Base-by-base conservation (phyloP, 805 yeast species). In the Yamadazyma sp. region DNA sequence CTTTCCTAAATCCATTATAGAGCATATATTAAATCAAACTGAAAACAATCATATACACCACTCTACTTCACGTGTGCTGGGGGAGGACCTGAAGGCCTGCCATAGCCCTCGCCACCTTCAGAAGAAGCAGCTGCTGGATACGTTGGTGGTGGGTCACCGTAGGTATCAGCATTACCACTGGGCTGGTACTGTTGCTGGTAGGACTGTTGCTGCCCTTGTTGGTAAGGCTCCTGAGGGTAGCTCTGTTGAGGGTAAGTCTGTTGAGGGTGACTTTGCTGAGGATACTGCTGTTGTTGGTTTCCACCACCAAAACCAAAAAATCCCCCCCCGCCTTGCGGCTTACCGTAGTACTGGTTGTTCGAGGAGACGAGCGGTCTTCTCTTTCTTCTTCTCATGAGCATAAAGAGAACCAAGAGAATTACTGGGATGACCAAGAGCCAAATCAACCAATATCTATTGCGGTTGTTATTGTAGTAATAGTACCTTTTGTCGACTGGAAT, bases 61-160 rank as follows among this genome's bases (percentile, higher is more conserved):
- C 22, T 23, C 35, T 40, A 42, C 37, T 37, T 43, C 6, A 26
- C 30, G 21, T 43, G 47, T 14, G 48, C 48, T 6, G 48, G 43
- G 16, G 48, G 48, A 3, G 48, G 48, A 15, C 47, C 47, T 2
- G 32, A 5, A 17, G 47, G 47, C 13, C 43, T 26, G 6, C 23
- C 14, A 17, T 27, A 44, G 13, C 12, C 6, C 3, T 21, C 26
- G 4, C 11, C 10, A 15, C 14, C 28, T 8, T 25, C 17, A 19
- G 6, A 19, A 12, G n/a, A 8, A n/a, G 26, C 30, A 20, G 17
- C 40, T 1, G 26, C 37, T 12, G 47, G 47, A 16, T 44, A 44
- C 14, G 23, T n/a, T 35, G 47, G 47, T 2, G 47, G 47, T 9
- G 47, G 35, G 13, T 44, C 47, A 16, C 39, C 47, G 28, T 44